A percentile compares a stretch with the other conserved stretches of the same genome.
Evolutionary conservation across 2,329 filamentous ascomycete genomes (phyloP).

Genomic region (Fusarium sp.): DNA sequence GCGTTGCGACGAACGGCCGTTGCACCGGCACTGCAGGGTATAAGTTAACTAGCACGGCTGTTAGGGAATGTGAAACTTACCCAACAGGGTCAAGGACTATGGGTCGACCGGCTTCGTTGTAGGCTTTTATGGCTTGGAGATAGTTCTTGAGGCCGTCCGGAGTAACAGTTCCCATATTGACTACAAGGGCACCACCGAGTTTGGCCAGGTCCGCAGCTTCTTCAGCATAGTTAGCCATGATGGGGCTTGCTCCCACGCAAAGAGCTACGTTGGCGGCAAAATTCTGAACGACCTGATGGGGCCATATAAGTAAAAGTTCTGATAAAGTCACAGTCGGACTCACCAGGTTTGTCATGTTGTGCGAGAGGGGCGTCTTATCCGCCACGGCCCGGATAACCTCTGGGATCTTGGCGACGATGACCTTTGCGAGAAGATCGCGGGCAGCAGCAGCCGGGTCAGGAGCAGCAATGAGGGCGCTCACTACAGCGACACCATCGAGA

Average conservation of each 20-base stretch:
- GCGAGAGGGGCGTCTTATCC: constrained; percentile 76
- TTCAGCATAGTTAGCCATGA: constrained; percentile 90
- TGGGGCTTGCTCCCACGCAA: constrained; percentile 86
- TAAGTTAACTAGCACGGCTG: not conserved
- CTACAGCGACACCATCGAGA: constrained; percentile 86
- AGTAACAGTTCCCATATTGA: constrained; percentile 96
- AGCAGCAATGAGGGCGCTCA: constrained; percentile 87
- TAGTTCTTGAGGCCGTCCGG: constrained; percentile 80
- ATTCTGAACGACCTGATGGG: constrained; percentile 80
- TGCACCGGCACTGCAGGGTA: constrained; percentile 74
- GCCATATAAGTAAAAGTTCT: not conserved
- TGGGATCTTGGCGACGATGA: constrained; percentile 63
- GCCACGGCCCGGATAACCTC: constrained; percentile 71
- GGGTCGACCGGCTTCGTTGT: constrained; percentile 81
- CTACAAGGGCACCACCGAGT: constrained; percentile 81
- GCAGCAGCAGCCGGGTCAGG: constrained; percentile 74
- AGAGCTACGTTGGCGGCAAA: constrained; percentile 93
- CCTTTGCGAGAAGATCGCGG: constrained; percentile 61
- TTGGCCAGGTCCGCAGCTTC: constrained; percentile 85
- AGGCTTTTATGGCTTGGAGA: constrained; percentile 78
- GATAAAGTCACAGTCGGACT: not conserved
- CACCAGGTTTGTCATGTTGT: constrained; percentile 96
- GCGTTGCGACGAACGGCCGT: constrained; percentile 79
- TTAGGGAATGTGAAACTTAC: constrained; percentile 54
- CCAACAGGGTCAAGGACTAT: constrained; percentile 92